Percentiles rank a stretch among this genome's conserved stretches.
phyloP scores from a whole-genome alignment of 129 eudicot genomes.

The Dittrichia graveolens region DNA sequence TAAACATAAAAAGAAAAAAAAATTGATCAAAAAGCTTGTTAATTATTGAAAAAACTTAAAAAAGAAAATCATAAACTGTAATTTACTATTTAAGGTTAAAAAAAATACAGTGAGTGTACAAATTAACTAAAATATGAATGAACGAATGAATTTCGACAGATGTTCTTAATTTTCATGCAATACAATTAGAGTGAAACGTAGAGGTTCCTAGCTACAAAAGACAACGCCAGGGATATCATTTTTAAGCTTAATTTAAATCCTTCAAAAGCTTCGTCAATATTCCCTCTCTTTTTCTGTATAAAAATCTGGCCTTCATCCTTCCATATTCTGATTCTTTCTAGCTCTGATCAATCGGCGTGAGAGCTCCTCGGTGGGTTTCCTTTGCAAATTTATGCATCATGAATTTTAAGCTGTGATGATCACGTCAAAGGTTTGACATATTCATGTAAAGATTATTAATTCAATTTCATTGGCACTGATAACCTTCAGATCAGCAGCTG shows the following conservation, averaged over 20 bases:
- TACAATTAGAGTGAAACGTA: too few species aligned
- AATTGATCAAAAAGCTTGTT: too few species aligned
- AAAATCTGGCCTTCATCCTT: neutral
- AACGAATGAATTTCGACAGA: too few species aligned
- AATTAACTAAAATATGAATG: too few species aligned
- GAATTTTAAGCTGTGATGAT: neutral
- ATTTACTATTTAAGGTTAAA: too few species aligned
- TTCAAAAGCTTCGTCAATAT: slow-evolving; percentile 2
- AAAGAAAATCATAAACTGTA: too few species aligned
- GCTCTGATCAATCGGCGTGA: neutral
- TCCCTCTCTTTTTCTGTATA: slow-evolving; percentile 16
- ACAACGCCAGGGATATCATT: slow-evolving; percentile 18
- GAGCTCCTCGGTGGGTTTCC: neutral
- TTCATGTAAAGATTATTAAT: neutral
- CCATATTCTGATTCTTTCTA: neutral
- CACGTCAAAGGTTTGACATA: neutral
- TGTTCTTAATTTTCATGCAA: too few species aligned
- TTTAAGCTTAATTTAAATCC: neutral
- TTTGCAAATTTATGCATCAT: neutral
- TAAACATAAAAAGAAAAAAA: neutral
- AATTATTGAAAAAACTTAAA: too few species aligned
- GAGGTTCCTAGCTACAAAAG: neutral
- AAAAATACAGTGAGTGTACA: too few species aligned
- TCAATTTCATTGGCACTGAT: neutral
- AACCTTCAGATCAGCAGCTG: slow-evolving; percentile 7